Conservation (phyloP, 2,329 filamentous ascomycete genomes). For the Graphilbum sp. region DNA sequence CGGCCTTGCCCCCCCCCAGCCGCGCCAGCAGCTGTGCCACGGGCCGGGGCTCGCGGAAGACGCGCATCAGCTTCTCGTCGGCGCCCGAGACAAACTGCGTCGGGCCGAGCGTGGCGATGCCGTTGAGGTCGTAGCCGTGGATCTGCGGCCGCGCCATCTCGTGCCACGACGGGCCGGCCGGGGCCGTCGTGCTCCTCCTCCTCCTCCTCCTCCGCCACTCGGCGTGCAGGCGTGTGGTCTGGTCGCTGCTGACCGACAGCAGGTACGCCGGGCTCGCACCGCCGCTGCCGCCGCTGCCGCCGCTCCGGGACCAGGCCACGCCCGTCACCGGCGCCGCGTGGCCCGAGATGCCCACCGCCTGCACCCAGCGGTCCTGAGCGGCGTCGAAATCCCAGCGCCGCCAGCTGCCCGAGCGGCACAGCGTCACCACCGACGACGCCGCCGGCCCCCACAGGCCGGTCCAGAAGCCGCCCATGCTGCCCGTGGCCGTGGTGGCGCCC, state of each 20-base stretch:
- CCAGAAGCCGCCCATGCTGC: slow-evolving; percentile 94
- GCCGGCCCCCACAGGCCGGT: slow-evolving; percentile 76
- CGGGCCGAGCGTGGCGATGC: slow-evolving; percentile 58
- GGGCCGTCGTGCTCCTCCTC: slow-evolving; percentile 4
- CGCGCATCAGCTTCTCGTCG: slow-evolving; percentile 93
- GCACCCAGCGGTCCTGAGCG: slow-evolving; percentile 53
- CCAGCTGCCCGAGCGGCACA: slow-evolving; percentile 90
- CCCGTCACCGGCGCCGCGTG: slow-evolving; percentile 72
- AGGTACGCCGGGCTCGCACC: slow-evolving; percentile 48
- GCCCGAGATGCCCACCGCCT: slow-evolving; percentile 62
- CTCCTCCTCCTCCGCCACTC: slow-evolving; percentile 42
- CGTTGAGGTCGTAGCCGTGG: slow-evolving; percentile 95
- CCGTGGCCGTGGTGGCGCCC: slow-evolving; percentile 88
- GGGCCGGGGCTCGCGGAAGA: slow-evolving; percentile 78
- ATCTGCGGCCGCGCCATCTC: slow-evolving; percentile 94
- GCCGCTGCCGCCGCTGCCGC: not conserved
- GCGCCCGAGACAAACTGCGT: slow-evolving; percentile 83
- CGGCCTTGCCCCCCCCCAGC: slow-evolving; percentile 53
- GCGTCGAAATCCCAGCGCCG: slow-evolving; percentile 58
- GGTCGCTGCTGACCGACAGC: slow-evolving; percentile 77
- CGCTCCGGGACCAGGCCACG: slow-evolving; percentile 70
- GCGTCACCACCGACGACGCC: slow-evolving; percentile 48
- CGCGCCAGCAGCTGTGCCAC: slow-evolving; percentile 59
- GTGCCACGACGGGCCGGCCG: slow-evolving; percentile 53
- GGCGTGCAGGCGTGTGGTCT: slow-evolving; percentile 79